Percentiles rank a stretch among this genome's conserved stretches.
These are phyloP conservation scores for Begonia fuchsioides DNA, from an alignment of 306 rosid species.

Conservation along the genomic window DNA sequence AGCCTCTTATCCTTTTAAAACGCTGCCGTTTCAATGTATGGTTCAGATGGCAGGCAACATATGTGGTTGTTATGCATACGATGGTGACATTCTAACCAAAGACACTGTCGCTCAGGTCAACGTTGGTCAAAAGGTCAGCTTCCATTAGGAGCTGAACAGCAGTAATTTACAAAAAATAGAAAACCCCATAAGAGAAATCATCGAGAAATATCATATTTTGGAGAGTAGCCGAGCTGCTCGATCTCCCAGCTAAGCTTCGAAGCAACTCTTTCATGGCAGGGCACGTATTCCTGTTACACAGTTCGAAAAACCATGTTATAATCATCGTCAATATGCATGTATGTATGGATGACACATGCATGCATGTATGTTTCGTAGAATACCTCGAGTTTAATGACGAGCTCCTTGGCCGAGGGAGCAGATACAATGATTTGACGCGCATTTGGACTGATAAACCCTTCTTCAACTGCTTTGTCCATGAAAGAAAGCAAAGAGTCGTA, in stretches of 20 bases:
- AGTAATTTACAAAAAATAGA: no score
- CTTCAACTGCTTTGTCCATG: slow-evolving; percentile 69
- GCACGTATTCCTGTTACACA: slow-evolving; percentile 42
- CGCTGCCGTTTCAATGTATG: no score
- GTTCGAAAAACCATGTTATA: not conserved
- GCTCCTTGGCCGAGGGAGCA: slow-evolving; percentile 54
- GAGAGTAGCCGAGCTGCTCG: slow-evolving; percentile 40
- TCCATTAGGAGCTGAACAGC: no score
- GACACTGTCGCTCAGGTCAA: no score
- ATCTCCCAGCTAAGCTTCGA: slow-evolving; percentile 60
- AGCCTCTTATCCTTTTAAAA: no score
- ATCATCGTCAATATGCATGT: no score
- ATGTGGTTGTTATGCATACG: no score
- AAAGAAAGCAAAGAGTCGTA: slow-evolving; percentile 49
- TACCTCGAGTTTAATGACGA: slow-evolving; percentile 65
- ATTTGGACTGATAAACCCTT: slow-evolving; percentile 49
- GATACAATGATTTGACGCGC: slow-evolving; percentile 66
- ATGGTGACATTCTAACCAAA: no score
- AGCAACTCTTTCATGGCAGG: slow-evolving; percentile 62
- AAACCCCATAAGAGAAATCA: no score
- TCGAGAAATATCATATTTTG: no score
- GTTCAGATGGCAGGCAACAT: no score
- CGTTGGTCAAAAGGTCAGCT: no score
- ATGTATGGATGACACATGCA: not conserved
- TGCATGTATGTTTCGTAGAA: not conserved